Conservation (phyloP, 495 filamentous ascomycete genomes). For the Clavariopsis aquatica region DNA sequence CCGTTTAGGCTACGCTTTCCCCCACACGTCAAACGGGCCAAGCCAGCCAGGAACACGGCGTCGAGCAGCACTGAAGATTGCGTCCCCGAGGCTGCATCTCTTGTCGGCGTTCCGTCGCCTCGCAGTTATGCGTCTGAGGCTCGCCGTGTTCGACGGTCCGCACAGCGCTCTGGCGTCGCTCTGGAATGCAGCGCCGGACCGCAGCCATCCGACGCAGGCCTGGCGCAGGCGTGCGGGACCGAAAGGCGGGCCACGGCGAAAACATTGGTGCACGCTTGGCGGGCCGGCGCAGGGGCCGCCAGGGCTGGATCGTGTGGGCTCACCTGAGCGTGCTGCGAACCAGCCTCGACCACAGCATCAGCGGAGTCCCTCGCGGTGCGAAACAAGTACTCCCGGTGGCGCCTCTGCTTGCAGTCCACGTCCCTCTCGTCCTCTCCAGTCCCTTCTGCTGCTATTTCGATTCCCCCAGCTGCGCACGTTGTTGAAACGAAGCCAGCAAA, state of each 20-base stretch:
- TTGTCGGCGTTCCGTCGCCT: neutral
- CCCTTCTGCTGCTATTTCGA: neutral
- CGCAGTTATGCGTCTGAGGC: slow-evolving; percentile 1
- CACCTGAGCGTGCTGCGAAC: neutral
- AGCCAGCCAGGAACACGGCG: neutral
- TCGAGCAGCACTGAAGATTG: neutral
- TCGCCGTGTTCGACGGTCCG: slow-evolving; percentile 1
- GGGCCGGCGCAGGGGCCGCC: neutral
- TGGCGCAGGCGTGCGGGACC: no score
- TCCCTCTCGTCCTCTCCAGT: neutral
- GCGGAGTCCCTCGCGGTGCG: slow-evolving; percentile 6
- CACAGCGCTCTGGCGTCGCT: neutral
- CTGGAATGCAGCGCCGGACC: neutral
- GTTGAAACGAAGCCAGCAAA: slow-evolving; percentile 2
- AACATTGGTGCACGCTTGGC: slow-evolving; percentile 4
- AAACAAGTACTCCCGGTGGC: slow-evolving; percentile 14
- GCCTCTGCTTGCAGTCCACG: neutral
- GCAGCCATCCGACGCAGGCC: slow-evolving; percentile 1
- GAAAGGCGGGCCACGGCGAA: no score
- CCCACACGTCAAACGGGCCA: slow-evolving; percentile 14
- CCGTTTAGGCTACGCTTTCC: slow-evolving; percentile 19
- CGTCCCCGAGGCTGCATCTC: neutral
- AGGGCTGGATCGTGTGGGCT: slow-evolving; percentile 16
- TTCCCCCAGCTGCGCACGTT: neutral
- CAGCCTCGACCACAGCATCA: neutral